phyloP scores from a whole-genome alignment of 345 rosid species.

The Euclidium syriacum region DNA sequence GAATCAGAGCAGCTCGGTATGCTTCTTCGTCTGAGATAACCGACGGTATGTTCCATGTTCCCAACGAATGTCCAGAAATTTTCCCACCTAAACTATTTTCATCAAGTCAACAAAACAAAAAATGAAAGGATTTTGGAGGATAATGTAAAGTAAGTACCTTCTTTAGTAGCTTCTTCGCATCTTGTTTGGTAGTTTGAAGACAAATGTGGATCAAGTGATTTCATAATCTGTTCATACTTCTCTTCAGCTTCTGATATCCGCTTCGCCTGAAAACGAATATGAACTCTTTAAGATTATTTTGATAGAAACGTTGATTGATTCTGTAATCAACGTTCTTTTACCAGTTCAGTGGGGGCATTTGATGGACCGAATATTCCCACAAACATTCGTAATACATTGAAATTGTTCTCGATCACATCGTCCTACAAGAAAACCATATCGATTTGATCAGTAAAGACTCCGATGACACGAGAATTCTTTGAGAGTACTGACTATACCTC shows the following conservation, averaged over 20 bases:
- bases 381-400: conserved; percentile 81
- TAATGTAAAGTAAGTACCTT: conserved; percentile 44
- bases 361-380: conserved; percentile 68
- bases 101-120: not conserved
- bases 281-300: not conserved
- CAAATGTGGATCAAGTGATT: conserved; percentile 54
- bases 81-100: conserved; percentile 50
- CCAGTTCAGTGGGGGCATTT: conserved; percentile 65
- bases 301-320: not conserved
- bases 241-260: conserved; percentile 67
- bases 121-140: not conserved
- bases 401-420: conserved; percentile 73
- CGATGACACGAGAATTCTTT: not conserved
- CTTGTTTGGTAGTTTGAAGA: conserved; percentile 58
- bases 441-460: not conserved
- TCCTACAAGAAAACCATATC: conserved; percentile 44
- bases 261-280: conserved; percentile 46
- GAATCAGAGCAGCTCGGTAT: conserved; percentile 34
- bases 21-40: conserved; percentile 59
- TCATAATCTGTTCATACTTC: conserved; percentile 49
- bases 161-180: conserved; percentile 83
- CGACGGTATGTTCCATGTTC: conserved; percentile 73
- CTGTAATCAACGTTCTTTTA: conserved; percentile 25
- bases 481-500: conserved; percentile 54
- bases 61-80: conserved; percentile 52